Percentiles rank a stretch among this genome's conserved stretches.
Evolutionary conservation across 2,329 filamentous ascomycete genomes (phyloP).

Genomic region (Volutella citrinella): DNA sequence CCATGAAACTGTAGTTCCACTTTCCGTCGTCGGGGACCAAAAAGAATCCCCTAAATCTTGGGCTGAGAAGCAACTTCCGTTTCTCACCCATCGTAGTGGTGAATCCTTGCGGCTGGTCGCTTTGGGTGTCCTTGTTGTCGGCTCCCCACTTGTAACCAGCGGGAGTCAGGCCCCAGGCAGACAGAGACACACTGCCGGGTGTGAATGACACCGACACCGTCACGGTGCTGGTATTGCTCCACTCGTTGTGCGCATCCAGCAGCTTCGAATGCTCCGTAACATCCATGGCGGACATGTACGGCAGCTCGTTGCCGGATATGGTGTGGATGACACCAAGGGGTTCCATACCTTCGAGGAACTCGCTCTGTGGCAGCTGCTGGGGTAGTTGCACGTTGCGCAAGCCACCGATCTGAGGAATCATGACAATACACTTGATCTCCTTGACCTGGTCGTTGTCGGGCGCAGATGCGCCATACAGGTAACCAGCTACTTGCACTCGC

Average conservation of each 20-base stretch:
- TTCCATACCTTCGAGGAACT: slow-evolving; percentile 82
- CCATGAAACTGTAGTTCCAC: slow-evolving; percentile 99
- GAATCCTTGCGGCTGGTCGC: slow-evolving; percentile 93
- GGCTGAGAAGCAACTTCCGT: slow-evolving; percentile 87
- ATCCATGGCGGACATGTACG: slow-evolving; percentile 93
- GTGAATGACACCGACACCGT: slow-evolving; percentile 97
- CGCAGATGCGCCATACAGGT: slow-evolving; percentile 89
- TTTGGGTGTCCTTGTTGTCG: slow-evolving; percentile 89
- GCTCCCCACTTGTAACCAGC: slow-evolving; percentile 95
- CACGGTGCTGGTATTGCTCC: slow-evolving; percentile 80
- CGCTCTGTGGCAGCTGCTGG: slow-evolving; percentile 85
- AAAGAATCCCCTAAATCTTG: slow-evolving; percentile 95
- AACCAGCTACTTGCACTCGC: slow-evolving; percentile 92
- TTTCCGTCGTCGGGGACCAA: slow-evolving; percentile 83
- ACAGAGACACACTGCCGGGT: slow-evolving; percentile 90
- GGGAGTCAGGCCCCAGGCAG: slow-evolving; percentile 89
- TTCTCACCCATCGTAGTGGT: slow-evolving; percentile 90
- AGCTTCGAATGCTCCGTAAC: slow-evolving; percentile 91
- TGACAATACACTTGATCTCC: slow-evolving; percentile 93
- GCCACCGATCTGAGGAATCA: slow-evolving; percentile 95
- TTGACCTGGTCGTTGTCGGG: slow-evolving; percentile 96
- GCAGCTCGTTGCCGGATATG: slow-evolving; percentile 87
- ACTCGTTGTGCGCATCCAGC: slow-evolving; percentile 69
- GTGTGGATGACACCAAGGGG: slow-evolving; percentile 95
- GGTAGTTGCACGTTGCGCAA: slow-evolving; percentile 89